Percentiles rank a stretch among this genome's conserved stretches.
Evolutionary conservation across 2,329 filamentous ascomycete species (phyloP).

Genomic region (Phialocephala subalpina): DNA sequence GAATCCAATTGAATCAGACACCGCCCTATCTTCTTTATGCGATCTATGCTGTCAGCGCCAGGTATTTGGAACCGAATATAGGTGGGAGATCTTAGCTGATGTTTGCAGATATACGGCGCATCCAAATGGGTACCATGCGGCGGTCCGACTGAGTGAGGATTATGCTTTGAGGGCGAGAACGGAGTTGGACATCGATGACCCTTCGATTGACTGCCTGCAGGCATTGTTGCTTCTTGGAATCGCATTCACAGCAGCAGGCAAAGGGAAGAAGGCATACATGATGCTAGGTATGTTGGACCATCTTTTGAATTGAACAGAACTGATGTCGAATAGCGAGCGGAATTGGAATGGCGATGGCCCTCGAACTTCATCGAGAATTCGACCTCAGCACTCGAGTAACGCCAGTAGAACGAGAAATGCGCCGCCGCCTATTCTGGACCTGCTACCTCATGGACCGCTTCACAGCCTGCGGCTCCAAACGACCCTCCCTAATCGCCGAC

Average conservation of each 20-base stretch:
- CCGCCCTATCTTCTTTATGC: constrained; percentile 58
- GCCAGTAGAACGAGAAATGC: constrained; percentile 75
- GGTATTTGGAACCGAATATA: constrained; percentile 52
- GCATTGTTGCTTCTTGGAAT: constrained; percentile 77
- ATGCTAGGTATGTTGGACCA: constrained; percentile 67
- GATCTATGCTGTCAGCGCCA: constrained; percentile 68
- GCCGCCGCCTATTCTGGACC: constrained; percentile 86
- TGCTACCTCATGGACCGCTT: constrained; percentile 91
- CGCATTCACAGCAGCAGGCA: constrained; percentile 78
- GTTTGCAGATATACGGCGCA: constrained; percentile 71
- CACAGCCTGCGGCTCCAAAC: constrained; percentile 79
- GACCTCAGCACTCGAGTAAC: constrained; percentile 68
- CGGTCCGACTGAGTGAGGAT: constrained; percentile 74
- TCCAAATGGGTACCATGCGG: constrained; percentile 71
- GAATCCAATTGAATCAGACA: constrained; percentile 67
- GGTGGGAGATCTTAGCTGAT: constrained; percentile 29
- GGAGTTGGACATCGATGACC: constrained; percentile 81
- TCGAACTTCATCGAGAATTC: constrained; percentile 82
- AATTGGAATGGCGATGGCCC: constrained; percentile 82
- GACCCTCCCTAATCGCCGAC: constrained; percentile 82
- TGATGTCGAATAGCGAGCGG: constrained; percentile 67
- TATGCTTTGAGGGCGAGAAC: constrained; percentile 74
- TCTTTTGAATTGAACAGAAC: constrained; percentile 31
- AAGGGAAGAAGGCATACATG: constrained; percentile 89
- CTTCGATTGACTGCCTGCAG: constrained; percentile 80